These are phyloP conservation scores for Tetradesmus lagerheimii DNA, from an alignment of 139 green algal species.

Conservation along the genomic window DNA sequence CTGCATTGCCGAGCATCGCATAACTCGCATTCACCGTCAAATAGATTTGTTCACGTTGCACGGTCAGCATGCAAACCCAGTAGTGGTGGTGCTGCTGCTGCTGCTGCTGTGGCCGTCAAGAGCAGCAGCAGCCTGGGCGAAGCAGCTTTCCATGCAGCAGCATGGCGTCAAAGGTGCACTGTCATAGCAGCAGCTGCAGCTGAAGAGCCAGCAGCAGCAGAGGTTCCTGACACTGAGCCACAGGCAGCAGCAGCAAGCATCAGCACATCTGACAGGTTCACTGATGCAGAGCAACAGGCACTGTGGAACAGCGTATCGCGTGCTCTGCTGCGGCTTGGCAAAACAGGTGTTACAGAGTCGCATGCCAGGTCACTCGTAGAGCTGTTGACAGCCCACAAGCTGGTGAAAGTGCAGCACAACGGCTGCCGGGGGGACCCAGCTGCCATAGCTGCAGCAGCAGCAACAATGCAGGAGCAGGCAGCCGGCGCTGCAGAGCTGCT, in stretches of 20 bases:
- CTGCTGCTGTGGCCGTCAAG: neutral
- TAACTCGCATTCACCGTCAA: neutral
- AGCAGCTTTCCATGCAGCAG: neutral
- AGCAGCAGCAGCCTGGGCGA: neutral
- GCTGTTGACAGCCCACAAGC: constrained; percentile 16
- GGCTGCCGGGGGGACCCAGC: neutral
- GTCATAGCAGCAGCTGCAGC: neutral
- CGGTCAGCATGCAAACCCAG: neutral
- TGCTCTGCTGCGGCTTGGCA: constrained; percentile 35
- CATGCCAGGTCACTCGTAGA: constrained; percentile 19
- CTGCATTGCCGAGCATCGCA: neutral
- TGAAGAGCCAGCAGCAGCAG: constrained; percentile 14
- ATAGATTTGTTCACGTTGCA: neutral
- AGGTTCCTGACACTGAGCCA: neutral
- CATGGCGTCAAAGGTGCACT: neutral
- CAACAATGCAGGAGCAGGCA: neutral
- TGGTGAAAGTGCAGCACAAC: constrained; percentile 44
- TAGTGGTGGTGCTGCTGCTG: too few species aligned
- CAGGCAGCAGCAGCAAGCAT: neutral
- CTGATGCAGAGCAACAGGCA: neutral
- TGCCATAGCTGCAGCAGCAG: neutral
- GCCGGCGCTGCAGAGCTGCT: constrained; percentile 4
- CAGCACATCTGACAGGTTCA: neutral
- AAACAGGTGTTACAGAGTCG: constrained; percentile 35
- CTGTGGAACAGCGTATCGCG: constrained; percentile 38